phyloP scores from a whole-genome alignment of 805 yeast genomes.

The Kodamaea hsintzibuensis region DNA sequence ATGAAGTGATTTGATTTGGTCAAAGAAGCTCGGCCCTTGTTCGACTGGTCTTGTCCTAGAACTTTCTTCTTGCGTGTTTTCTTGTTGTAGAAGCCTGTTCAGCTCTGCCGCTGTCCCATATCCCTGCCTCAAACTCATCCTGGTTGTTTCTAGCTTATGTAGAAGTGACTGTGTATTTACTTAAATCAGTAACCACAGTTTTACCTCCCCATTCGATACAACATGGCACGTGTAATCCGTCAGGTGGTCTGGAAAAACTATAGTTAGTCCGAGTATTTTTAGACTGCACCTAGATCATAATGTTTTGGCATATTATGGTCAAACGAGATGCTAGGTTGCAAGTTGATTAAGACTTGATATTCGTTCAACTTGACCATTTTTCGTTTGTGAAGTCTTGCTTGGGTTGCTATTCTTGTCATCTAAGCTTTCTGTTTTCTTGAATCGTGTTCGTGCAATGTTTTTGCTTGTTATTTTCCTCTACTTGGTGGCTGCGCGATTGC shows the following conservation, averaged over 20 bases:
- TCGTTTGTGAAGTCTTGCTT: background rate
- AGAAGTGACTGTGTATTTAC: background rate
- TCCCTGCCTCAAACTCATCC: constrained; percentile 1
- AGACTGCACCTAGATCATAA: background rate
- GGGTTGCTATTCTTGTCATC: background rate
- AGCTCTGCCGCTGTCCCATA: background rate
- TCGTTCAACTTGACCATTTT: too few relatives aligned
- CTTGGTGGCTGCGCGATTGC: background rate
- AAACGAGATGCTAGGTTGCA: too few relatives aligned
- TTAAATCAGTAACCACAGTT: background rate
- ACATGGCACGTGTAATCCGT: background rate
- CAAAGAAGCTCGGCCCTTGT: background rate
- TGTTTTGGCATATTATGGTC: background rate
- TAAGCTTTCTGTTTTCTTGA: background rate
- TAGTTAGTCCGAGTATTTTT: background rate
- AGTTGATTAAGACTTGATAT: too few relatives aligned
- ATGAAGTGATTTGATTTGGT: constrained; percentile 12
- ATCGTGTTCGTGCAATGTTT: background rate
- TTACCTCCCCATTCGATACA: background rate
- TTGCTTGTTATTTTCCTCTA: background rate
- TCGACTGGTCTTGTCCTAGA: background rate
- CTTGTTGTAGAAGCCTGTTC: background rate
- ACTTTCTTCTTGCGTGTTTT: background rate
- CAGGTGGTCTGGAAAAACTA: background rate
- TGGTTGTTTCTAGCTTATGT: background rate